Evolutionary conservation across 176 grass and related monocot species (phyloP).

Genomic region (Bolboschoenus planiculmis): DNA sequence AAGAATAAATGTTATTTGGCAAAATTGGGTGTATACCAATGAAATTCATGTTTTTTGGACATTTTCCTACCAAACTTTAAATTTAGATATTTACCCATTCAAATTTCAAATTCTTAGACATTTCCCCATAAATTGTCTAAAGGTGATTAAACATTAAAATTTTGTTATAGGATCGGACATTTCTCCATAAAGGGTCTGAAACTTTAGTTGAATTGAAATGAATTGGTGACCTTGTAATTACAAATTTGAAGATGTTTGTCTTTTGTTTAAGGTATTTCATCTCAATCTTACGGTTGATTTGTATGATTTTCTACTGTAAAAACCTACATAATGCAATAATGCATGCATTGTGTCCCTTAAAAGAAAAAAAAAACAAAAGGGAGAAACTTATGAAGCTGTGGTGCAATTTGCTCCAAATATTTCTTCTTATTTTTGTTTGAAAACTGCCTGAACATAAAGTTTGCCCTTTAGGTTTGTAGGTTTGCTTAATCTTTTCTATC

Average conservation of each 20-base stretch:
- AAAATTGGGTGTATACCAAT: too few relatives aligned
- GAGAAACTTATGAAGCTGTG: too few relatives aligned
- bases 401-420: neutral
- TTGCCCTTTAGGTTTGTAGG: neutral
- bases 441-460: neutral
- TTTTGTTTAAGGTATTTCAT: neutral
- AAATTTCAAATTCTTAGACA: too few relatives aligned
- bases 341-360: neutral
- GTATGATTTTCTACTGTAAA: too few relatives aligned
- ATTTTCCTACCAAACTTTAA: too few relatives aligned
- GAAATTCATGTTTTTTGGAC: too few relatives aligned
- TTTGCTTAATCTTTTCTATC: slow-evolving; percentile 6
- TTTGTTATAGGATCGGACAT: neutral
- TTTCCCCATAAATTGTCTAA: neutral
- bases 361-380: neutral
- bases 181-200: neutral
- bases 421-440: neutral
- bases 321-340: too few relatives aligned
- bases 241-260: neutral
- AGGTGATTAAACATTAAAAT: neutral
- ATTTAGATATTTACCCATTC: too few relatives aligned
- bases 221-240: neutral
- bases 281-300: neutral
- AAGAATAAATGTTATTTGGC: too few relatives aligned
- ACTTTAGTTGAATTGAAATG: neutral